Percentiles rank a stretch among this genome's conserved stretches.
phyloP scores from a whole-genome alignment of 148 eudicot species.

The Gaultheria prostrata region DNA sequence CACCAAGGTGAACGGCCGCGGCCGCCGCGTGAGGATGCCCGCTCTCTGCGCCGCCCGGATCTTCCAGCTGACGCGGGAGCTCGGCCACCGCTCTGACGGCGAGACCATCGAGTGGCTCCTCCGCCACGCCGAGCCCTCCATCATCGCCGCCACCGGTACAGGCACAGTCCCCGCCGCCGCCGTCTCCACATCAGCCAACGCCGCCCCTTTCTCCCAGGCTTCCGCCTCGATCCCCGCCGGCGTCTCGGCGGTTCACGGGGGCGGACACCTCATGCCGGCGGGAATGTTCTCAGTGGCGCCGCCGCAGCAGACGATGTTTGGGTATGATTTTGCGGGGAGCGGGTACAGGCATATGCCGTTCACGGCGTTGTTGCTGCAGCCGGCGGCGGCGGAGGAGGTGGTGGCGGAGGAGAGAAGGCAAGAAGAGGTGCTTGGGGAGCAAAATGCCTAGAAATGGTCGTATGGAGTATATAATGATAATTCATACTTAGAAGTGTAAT shows the following conservation, averaged over 20 bases:
- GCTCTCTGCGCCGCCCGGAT: slow-evolving; percentile 37
- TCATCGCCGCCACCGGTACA: slow-evolving; percentile 49
- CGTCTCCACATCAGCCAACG: slow-evolving; percentile 16
- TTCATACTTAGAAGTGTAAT: neutral
- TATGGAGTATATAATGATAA: neutral
- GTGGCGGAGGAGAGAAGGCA: slow-evolving; percentile 19
- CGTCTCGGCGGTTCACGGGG: neutral
- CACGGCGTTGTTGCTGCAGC: slow-evolving; percentile 39
- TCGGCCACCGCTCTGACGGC: slow-evolving; percentile 43
- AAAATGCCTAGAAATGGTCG: neutral
- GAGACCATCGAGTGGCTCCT: slow-evolving; percentile 59
- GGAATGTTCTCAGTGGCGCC: slow-evolving; percentile 24
- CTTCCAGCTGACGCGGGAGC: slow-evolving; percentile 47
- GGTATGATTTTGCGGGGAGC: slow-evolving; percentile 21
- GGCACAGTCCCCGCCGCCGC: slow-evolving; percentile 36
- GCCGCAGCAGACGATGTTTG: slow-evolving; percentile 7
- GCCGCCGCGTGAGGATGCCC: slow-evolving; percentile 39
- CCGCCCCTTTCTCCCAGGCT: neutral
- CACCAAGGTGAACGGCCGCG: slow-evolving; percentile 42
- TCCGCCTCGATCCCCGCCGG: slow-evolving; percentile 3
- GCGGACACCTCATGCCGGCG: neutral
- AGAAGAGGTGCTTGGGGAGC: slow-evolving; percentile 22
- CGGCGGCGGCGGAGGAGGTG: slow-evolving; percentile 17
- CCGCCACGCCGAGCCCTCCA: slow-evolving; percentile 51
- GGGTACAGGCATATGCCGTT: slow-evolving; percentile 37